phyloP scores from a whole-genome alignment of 2,329 filamentous ascomycete species.

The Alternaria longipes region DNA sequence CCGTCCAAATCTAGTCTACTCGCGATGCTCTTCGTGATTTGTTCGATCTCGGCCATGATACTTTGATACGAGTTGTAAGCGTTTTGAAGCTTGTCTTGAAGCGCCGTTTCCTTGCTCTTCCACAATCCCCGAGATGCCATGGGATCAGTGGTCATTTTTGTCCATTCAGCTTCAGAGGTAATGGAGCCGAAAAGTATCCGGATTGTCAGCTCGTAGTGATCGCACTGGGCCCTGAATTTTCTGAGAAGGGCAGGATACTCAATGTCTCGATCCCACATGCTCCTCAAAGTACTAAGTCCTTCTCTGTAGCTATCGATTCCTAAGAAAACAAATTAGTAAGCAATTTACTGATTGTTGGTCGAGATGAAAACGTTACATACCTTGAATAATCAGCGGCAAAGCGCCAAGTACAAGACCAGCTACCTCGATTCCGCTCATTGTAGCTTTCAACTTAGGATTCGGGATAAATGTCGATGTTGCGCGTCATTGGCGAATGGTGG shows the following conservation, averaged over 20 bases:
- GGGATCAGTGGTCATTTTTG: constrained; percentile 47
- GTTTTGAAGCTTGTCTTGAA: constrained; percentile 46
- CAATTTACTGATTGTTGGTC: background rate
- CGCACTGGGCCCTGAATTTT: constrained; percentile 50
- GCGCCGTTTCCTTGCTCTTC: constrained; percentile 43
- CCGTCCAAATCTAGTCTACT: constrained; percentile 50
- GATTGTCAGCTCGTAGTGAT: constrained; percentile 49
- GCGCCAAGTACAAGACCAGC: constrained; percentile 49
- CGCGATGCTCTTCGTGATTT: constrained; percentile 48
- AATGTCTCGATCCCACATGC: constrained; percentile 48
- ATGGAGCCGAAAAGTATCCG: constrained; percentile 49
- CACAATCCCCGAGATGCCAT: constrained; percentile 39
- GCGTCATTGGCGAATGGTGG: constrained; percentile 15
- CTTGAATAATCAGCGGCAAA: constrained; percentile 51
- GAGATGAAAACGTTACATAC: constrained; percentile 21
- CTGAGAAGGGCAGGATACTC: constrained; percentile 49
- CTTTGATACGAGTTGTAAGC: constrained; percentile 48
- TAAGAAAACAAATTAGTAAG: constrained; percentile 14
- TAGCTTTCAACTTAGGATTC: background rate
- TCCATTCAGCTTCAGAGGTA: constrained; percentile 47
- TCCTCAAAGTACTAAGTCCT: constrained; percentile 52
- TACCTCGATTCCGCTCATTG: constrained; percentile 46
- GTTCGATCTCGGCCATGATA: constrained; percentile 48
- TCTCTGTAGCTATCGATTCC: constrained; percentile 51
- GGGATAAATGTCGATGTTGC: background rate